Base-by-base conservation (phyloP, 164 flowering plant species). In the Aristolochia californica region DNA sequence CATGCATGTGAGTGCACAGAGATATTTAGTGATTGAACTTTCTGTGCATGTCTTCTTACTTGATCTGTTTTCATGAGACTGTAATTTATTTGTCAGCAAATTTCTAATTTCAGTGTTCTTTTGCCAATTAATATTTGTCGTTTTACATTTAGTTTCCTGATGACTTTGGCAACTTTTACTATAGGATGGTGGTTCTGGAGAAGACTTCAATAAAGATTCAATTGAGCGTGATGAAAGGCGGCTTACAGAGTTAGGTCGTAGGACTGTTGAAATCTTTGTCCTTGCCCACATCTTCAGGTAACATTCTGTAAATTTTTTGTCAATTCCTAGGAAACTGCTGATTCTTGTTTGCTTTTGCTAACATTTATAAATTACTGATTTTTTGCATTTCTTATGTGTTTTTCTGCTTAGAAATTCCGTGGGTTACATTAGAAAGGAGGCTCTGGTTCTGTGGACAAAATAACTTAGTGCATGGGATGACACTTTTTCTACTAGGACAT, bases 181-280 rank as follows among this genome's bases (percentile, higher is more conserved):
- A 44, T 66, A 91, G 98, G 98, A 91, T 68, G 96, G 87, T 28
- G 72, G 59, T 61, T 75, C 88, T 68, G 97, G 99, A 52, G 99
- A 94, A 61, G 97, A 94, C 63, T 72, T 78, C 62, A 80, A 78
- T 77, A 90, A 83, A 74, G 96, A 90, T 69, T 83, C 94, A 45
- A 79, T 88, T 73, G 96, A 94, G 69, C 88, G 95, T 45, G 99
- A 94, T 75, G 99, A 94, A 69, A 83, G 96, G 75, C 86, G 94
- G 60, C 89, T 94, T 23, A 94, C 99, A 22, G 99, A 90, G 70
- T 67, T 94, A 66, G 97, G 97, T 48, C 93, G 97, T 44, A 81
- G 97, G 72, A 90, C 97, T 51, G 83, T 90, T 57, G 99, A 94
- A 64, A 90, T 83, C 56, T 94, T 94, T 82, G 91, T 81, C 58